Evolutionary conservation across 2,329 filamentous ascomycete species (phyloP).

Genomic region (Fusarium sp.): DNA sequence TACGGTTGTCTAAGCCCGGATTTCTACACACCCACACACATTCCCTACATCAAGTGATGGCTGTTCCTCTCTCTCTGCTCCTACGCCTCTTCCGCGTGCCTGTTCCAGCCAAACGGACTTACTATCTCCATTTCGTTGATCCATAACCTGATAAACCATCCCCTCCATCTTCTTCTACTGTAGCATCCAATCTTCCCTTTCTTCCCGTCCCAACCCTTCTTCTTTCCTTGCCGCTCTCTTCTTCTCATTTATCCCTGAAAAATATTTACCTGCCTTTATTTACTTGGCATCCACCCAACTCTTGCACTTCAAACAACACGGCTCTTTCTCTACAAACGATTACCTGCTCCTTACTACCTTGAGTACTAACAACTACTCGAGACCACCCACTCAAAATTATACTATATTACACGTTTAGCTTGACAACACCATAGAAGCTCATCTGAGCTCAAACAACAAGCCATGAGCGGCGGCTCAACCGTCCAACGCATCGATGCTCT

Average conservation of each 20-base stretch:
- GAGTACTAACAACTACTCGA: neutral
- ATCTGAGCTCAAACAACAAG: slow-evolving; percentile 29
- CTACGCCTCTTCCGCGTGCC: slow-evolving; percentile 27
- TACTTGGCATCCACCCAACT: slow-evolving; percentile 9
- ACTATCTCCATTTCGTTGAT: neutral
- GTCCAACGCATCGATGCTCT: slow-evolving; percentile 63
- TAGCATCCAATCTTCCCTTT: neutral
- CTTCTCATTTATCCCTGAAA: neutral
- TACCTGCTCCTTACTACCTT: too few relatives aligned
- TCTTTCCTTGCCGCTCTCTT: slow-evolving; percentile 12
- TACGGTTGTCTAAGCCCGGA: slow-evolving; percentile 4
- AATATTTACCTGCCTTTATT: neutral
- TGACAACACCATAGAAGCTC: neutral
- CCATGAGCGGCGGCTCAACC: slow-evolving; percentile 47
- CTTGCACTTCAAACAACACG: neutral
- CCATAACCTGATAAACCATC: slow-evolving; percentile 15
- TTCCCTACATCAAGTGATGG: slow-evolving; percentile 24
- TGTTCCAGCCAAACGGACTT: neutral
- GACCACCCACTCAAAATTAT: neutral
- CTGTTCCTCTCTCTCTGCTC: slow-evolving; percentile 10
- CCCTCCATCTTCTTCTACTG: slow-evolving; percentile 5
- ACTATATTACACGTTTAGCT: neutral
- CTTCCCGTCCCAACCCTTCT: slow-evolving; percentile 25
- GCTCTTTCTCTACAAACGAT: neutral
- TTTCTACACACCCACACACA: slow-evolving; percentile 28